phyloP scores from a whole-genome alignment of 495 filamentous ascomycete genomes.

The Echria macrotheca region DNA sequence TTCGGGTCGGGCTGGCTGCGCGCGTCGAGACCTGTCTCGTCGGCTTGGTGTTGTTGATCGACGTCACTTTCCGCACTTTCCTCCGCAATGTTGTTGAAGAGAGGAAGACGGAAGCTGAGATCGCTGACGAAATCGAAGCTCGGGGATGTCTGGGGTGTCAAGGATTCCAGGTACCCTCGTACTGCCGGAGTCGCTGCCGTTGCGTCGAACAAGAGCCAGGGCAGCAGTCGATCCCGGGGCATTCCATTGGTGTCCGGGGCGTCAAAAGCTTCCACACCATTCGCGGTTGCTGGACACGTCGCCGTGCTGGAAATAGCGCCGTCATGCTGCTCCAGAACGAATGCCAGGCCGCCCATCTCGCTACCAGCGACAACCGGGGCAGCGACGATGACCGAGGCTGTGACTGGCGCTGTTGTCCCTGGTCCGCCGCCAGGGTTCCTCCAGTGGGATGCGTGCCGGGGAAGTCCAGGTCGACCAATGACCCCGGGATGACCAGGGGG shows the following conservation, averaged over 20 bases:
- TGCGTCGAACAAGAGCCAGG: conserved; percentile 16
- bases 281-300: conserved; percentile 13
- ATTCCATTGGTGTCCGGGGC: conserved; percentile 19
- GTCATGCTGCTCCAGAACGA: conserved; percentile 9
- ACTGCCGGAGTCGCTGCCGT: conserved; percentile 10
- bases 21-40: background rate
- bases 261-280: conserved; percentile 16
- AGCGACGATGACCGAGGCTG: conserved; percentile 8
- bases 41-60: conserved; percentile 5
- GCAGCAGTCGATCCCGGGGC: conserved; percentile 13
- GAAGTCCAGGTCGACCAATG: background rate
- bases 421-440: background rate
- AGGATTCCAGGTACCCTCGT: conserved; percentile 16
- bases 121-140: conserved; percentile 16
- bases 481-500: background rate
- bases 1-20: background rate
- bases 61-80: no score
- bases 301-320: conserved; percentile 17
- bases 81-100: conserved; percentile 18
- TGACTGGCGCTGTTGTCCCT: conserved; percentile 10
- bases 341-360: conserved; percentile 22
- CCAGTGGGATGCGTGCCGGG: conserved; percentile 1
- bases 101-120: conserved; percentile 22
- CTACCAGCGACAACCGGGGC: conserved; percentile 13
- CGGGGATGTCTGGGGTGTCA: conserved; percentile 19